Conservation (phyloP, 2,329 filamentous ascomycete species). For the Stachybotrys echinatus region DNA sequence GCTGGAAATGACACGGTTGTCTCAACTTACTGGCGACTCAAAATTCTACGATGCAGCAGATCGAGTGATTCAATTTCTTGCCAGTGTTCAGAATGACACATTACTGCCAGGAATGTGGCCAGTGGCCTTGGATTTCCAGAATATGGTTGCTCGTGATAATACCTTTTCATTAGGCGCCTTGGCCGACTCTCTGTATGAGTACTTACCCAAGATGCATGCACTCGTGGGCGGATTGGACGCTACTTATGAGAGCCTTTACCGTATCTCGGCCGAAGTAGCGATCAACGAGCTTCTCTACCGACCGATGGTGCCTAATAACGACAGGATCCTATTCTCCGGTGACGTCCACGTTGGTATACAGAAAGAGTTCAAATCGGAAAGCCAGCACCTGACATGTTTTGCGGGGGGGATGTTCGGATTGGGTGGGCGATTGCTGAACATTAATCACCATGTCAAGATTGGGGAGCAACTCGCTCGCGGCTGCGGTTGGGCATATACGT, state of each 20-base stretch:
- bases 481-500: conserved; percentile 54
- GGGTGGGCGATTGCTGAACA: conserved; percentile 52
- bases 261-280: conserved; percentile 46
- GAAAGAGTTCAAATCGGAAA: conserved; percentile 7
- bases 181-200: conserved; percentile 65
- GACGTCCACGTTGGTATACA: conserved; percentile 17
- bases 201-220: conserved; percentile 82
- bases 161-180: conserved; percentile 45
- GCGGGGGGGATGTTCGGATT: conserved; percentile 64
- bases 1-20: conserved; percentile 60
- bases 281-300: conserved; percentile 56
- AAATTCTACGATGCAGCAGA: conserved; percentile 58
- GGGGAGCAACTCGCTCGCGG: conserved; percentile 45
- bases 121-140: conserved; percentile 50
- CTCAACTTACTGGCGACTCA: conserved; percentile 55
- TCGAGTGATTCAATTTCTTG: conserved; percentile 51
- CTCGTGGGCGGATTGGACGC: conserved; percentile 51
- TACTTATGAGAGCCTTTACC: conserved; percentile 53
- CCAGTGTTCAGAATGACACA: conserved; percentile 46
- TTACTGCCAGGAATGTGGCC: conserved; percentile 60
- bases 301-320: conserved; percentile 49
- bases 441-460: conserved; percentile 39
- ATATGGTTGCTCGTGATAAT: conserved; percentile 30
- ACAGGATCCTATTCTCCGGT: conserved; percentile 50
- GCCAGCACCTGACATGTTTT: conserved; percentile 60